Conservation (phyloP, 331 rosid genomes). For the Phaseolus coccineus region DNA sequence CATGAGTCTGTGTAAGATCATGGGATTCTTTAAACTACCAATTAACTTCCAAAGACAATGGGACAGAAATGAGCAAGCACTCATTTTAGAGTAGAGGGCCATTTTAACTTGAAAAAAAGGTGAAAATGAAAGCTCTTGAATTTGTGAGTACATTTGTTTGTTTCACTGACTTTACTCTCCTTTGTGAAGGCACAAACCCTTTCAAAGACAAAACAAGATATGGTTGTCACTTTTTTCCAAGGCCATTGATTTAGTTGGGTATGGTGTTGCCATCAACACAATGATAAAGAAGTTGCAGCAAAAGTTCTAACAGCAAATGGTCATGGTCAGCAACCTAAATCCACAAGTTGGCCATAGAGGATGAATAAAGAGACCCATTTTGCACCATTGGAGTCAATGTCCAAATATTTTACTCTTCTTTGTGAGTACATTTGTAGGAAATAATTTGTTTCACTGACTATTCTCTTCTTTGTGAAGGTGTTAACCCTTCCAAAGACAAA, state of each 20-base stretch:
- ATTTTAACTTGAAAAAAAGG: neutral
- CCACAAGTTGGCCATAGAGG: neutral
- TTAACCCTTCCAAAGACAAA: too few relatives aligned
- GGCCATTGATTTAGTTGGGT: neutral
- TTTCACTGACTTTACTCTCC: neutral
- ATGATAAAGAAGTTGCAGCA: neutral
- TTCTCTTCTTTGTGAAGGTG: neutral
- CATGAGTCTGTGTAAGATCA: neutral
- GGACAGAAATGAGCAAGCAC: constrained; percentile 1
- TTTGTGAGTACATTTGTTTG: neutral
- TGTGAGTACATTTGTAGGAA: neutral
- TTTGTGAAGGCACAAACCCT: too few relatives aligned
- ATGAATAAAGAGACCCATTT: neutral
- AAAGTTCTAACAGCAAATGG: neutral
- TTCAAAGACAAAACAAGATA: too few relatives aligned
- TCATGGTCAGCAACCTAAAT: neutral
- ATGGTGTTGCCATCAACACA: neutral
- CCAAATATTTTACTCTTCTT: neutral
- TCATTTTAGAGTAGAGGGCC: neutral
- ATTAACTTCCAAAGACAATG: neutral
- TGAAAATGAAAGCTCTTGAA: neutral
- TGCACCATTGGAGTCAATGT: neutral
- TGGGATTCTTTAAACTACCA: neutral
- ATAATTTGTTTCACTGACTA: neutral
- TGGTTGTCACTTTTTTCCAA: neutral